Conservation (phyloP, 345 rosid species). For the Eucalyptus sp. region DNA sequence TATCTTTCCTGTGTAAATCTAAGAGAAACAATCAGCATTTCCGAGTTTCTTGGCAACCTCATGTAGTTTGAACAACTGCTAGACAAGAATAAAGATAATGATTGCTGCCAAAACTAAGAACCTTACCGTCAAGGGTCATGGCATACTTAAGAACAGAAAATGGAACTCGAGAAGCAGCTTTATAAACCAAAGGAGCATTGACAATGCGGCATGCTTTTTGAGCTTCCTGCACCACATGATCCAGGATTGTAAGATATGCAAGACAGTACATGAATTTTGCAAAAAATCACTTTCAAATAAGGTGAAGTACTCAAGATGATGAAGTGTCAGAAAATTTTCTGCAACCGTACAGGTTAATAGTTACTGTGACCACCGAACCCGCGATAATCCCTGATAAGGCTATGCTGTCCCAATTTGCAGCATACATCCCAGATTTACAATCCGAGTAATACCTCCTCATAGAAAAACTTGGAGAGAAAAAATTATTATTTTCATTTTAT, state of each 20-base stretch:
- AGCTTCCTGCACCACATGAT: conserved; percentile 44
- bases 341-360: not conserved
- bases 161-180: conserved; percentile 78
- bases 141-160: conserved; percentile 94
- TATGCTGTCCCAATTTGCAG: not conserved
- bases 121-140: conserved; percentile 91
- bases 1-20: conserved; percentile 59
- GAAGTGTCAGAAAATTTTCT: not conserved
- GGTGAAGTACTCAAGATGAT: not conserved
- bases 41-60: not conserved
- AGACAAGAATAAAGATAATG: not conserved
- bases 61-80: not conserved
- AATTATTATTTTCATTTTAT: not conserved
- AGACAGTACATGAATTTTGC: not conserved
- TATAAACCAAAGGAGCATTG: conserved; percentile 78
- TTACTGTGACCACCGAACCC: not conserved
- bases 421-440: not conserved
- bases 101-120: not conserved
- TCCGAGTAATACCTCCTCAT: not conserved
- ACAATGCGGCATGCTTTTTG: conserved; percentile 70
- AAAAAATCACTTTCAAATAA: not conserved
- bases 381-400: not conserved
- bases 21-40: not conserved
- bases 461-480: not conserved
- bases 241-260: not conserved